Conservation (phyloP, 2,329 filamentous ascomycete species). For the Penicillium sclerotiorum region DNA sequence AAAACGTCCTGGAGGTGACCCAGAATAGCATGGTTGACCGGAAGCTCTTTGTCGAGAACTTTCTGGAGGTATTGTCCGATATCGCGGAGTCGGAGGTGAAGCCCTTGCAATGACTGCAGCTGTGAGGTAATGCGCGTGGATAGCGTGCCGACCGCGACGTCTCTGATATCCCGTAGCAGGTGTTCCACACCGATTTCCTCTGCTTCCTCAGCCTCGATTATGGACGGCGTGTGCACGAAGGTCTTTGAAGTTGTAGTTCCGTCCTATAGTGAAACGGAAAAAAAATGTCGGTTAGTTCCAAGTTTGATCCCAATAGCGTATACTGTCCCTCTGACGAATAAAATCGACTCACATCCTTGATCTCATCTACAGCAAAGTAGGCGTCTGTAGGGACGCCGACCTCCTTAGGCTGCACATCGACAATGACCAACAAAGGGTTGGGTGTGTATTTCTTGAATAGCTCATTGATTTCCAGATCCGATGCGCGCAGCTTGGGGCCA, state of each 20-base stretch:
- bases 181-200: constrained; percentile 99
- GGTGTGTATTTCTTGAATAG: constrained; percentile 99
- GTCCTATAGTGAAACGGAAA: constrained; percentile 61
- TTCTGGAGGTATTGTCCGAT: constrained; percentile 96
- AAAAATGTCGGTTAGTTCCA: constrained; percentile 7
- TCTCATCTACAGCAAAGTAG: constrained; percentile 98
- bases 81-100: constrained; percentile 91
- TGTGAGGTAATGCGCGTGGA: constrained; percentile 97
- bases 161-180: constrained; percentile 93
- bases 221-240: constrained; percentile 96
- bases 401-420: constrained; percentile 97
- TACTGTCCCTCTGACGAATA: not conserved
- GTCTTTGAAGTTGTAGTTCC: constrained; percentile 96
- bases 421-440: constrained; percentile 93
- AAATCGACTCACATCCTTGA: constrained; percentile 80
- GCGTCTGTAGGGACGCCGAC: constrained; percentile 97
- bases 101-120: constrained; percentile 92
- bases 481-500: constrained; percentile 92
- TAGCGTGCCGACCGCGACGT: constrained; percentile 94
- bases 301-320: not conserved
- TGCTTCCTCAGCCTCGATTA: constrained; percentile 97
- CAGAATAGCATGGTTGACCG: constrained; percentile 95
- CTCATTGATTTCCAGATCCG: constrained; percentile 98
- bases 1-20: constrained; percentile 99
- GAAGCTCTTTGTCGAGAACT: constrained; percentile 87